phyloP scores from a whole-genome alignment of 1,284 basidiomycete genomes.

The Heterobasidion occidentale region DNA sequence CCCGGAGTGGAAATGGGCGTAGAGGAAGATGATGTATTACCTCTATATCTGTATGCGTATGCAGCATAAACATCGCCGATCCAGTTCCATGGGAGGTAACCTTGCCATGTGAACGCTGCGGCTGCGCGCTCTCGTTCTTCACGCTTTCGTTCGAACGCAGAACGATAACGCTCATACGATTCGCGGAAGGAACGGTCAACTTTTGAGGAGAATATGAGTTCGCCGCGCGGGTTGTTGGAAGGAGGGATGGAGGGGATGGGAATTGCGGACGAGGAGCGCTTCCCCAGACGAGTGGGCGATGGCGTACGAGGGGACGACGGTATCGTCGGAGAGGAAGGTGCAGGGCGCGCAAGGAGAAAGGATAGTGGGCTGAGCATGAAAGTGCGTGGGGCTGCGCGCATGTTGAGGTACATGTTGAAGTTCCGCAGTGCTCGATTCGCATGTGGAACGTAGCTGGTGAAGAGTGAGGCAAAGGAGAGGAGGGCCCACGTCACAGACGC shows the following conservation, averaged over 20 bases:
- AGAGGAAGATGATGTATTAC: not conserved
- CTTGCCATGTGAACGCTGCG: slow-evolving; percentile 32
- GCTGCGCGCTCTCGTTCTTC: slow-evolving; percentile 53
- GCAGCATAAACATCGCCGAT: not conserved
- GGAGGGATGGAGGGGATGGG: slow-evolving; percentile 84
- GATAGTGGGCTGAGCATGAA: slow-evolving; percentile 59
- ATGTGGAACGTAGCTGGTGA: slow-evolving; percentile 86
- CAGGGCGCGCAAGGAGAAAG: slow-evolving; percentile 53
- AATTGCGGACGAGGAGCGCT: slow-evolving; percentile 25
- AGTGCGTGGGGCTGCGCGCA: slow-evolving; percentile 68
- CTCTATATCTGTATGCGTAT: not conserved
- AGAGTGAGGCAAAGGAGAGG: not conserved
- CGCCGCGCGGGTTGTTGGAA: slow-evolving; percentile 84
- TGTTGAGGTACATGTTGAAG: slow-evolving; percentile 97
- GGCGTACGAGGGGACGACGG: slow-evolving; percentile 26
- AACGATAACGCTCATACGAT: slow-evolving; percentile 87
- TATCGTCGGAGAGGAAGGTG: slow-evolving; percentile 11
- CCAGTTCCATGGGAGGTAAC: slow-evolving; percentile 31
- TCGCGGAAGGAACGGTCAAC: slow-evolving; percentile 83
- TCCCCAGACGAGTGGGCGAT: slow-evolving; percentile 27
- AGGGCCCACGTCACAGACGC: slow-evolving; percentile 18
- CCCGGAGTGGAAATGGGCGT: not conserved
- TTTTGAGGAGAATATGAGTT: slow-evolving; percentile 91
- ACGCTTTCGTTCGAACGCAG: slow-evolving; percentile 81
- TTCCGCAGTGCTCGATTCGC: slow-evolving; percentile 87